These are phyloP conservation scores for Fusarium sp. DNA, from an alignment of 2,329 filamentous ascomycete species.

Conservation along the genomic window DNA sequence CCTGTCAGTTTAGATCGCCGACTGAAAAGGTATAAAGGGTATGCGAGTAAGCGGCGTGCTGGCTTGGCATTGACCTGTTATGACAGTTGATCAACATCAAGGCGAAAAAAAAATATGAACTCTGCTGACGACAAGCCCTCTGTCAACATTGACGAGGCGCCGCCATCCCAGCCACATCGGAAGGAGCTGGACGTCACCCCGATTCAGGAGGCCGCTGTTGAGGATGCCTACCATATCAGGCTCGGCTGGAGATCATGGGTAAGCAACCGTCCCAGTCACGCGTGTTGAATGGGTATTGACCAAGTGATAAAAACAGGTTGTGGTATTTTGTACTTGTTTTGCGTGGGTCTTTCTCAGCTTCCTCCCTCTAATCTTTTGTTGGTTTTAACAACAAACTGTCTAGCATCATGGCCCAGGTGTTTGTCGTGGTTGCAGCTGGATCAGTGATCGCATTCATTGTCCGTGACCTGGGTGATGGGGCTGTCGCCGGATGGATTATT, in stretches of 20 bases:
- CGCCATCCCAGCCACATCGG: neutral
- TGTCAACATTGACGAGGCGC: constrained; percentile 3
- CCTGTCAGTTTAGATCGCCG: neutral
- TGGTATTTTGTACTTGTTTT: constrained; percentile 11
- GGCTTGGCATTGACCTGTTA: neutral
- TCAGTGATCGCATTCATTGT: constrained; percentile 13
- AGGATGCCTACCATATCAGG: constrained; percentile 15
- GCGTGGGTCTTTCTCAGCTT: constrained; percentile 1
- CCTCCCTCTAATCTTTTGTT: neutral
- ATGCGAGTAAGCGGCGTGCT: neutral
- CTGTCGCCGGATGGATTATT: constrained; percentile 13
- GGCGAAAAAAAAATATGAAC: neutral
- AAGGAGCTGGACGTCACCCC: neutral
- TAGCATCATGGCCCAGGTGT: constrained; percentile 13
- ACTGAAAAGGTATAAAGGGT: neutral
- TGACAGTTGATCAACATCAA: neutral
- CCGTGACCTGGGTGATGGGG: constrained; percentile 9
- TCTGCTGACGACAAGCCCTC: constrained; percentile 6
- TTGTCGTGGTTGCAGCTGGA: constrained; percentile 13
- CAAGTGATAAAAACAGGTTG: neutral
- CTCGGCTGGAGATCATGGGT: constrained; percentile 17
- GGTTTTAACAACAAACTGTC: neutral
- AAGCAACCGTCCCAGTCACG: neutral
- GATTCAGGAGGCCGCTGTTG: constrained; percentile 12
- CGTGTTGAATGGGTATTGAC: neutral